Conservation (phyloP, 441 rosid species). For the Pelargonium citronellum region DNA sequence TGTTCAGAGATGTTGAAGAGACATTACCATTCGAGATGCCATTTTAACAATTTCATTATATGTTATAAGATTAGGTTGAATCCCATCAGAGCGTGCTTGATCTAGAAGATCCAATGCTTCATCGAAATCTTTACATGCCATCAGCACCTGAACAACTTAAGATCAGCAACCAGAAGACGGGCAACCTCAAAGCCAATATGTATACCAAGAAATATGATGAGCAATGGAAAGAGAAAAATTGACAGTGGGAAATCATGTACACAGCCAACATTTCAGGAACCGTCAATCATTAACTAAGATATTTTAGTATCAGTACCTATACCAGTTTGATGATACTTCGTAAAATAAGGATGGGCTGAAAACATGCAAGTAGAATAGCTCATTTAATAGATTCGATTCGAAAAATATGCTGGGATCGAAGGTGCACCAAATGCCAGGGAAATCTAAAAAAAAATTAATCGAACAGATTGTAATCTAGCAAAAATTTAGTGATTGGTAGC, state of each 20-base stretch:
- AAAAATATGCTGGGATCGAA: too few relatives aligned
- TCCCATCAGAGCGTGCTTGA: conserved; percentile 42
- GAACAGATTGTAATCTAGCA: too few relatives aligned
- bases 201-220: background rate
- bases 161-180: conserved; percentile 15
- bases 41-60: conserved; percentile 57
- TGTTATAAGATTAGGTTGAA: conserved; percentile 40
- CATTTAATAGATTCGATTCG: background rate
- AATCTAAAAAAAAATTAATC: too few relatives aligned
- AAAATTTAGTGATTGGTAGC: too few relatives aligned
- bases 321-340: background rate
- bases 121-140: conserved; percentile 42
- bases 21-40: conserved; percentile 47
- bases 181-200: conserved; percentile 7
- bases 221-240: background rate
- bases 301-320: background rate
- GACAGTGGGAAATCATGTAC: background rate
- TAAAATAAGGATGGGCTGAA: background rate
- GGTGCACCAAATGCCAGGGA: too few relatives aligned
- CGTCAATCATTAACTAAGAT: background rate
- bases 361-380: background rate
- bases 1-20: conserved; percentile 6
- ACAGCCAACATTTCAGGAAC: background rate
- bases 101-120: conserved; percentile 53
- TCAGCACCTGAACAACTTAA: conserved; percentile 40